Evolutionary conservation across 306 rosid genomes (phyloP).

Genomic region (Urtica urens): DNA sequence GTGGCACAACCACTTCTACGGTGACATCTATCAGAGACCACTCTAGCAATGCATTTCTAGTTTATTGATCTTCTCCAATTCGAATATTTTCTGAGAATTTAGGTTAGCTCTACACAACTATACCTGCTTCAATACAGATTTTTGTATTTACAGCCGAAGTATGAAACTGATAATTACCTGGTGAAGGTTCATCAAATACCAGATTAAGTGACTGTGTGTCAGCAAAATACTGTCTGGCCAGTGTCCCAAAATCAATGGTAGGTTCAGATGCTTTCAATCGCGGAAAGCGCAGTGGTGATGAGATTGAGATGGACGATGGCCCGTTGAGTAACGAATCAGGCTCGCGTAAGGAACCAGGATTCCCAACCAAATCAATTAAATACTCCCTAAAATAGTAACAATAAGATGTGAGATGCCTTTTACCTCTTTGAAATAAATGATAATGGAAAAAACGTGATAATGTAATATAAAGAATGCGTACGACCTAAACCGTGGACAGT

Average conservation of each 20-base stretch:
- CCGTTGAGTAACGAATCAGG: conserved; percentile 97
- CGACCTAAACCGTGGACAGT: no score
- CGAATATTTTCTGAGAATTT: no score
- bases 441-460: not conserved
- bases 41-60: no score
- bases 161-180: conserved; percentile 49
- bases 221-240: conserved; percentile 84
- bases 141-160: not conserved
- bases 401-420: conserved; percentile 17
- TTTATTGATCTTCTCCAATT: no score
- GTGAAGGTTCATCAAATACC: conserved; percentile 63
- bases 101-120: no score
- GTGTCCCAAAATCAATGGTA: conserved; percentile 70
- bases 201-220: conserved; percentile 73
- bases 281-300: conserved; percentile 95
- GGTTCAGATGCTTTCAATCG: conserved; percentile 65
- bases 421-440: conserved; percentile 1
- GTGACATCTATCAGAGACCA: not conserved
- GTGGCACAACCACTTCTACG: not conserved
- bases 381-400: conserved; percentile 58
- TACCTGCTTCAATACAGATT: no score
- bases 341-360: conserved; percentile 74
- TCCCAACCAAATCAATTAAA: conserved; percentile 78
- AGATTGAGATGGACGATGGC: conserved; percentile 92
- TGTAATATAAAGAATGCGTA: not conserved